Evolutionary conservation across 2,329 filamentous ascomycete genomes (phyloP), one percentile per base, ranked within the genome.

Genomic region (Fusarium miscanthi): DNA sequence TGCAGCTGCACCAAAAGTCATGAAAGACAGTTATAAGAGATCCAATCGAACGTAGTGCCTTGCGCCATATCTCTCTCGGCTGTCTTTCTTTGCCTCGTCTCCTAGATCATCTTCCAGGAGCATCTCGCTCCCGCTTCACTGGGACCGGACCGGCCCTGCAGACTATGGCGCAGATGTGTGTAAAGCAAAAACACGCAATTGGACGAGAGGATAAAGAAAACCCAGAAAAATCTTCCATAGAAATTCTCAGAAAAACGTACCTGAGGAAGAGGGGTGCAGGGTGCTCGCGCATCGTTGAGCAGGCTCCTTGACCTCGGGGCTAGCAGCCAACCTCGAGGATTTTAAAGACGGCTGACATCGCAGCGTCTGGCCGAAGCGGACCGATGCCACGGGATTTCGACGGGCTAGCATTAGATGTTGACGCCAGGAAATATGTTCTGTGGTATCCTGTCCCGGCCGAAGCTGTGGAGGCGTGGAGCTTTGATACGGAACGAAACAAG

Each of bases 141-240:
- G 59, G 74, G 67, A 76, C 75, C 75, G 75, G 75, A 68, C 75
- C 75, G 75, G 75, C 59, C 72, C 73, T 74, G 73, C 66, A 77
- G 66, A 63, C 61, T 42, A 51, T 54, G 63, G 67, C 49, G 54
- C 35, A 57, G 54, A 64, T 63, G 52, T 33, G 17, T 25, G 17
- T 48, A 42, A 64, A 27, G 27, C 27, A 51, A 30, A 53, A 46
- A 30, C 19, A 56, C 23, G 27, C 69, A 59, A 64, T 68, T 73
- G 70, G 66, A 19, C 59, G 70, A 52, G 33, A 51, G 31, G 23
- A 67, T 38, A 42, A 54, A 70, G 48, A 53, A 31, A 25, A 41
- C 40, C 51, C 45, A 66, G 62, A 63, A 53, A 73, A 67, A 53
- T 68, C 70, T 71, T 63, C 45, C 35, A 59, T 59, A 43, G 51